These are phyloP conservation scores for Phaeolepiota aurea DNA, from an alignment of 768 basidiomycete genomes.

Conservation along the genomic window DNA sequence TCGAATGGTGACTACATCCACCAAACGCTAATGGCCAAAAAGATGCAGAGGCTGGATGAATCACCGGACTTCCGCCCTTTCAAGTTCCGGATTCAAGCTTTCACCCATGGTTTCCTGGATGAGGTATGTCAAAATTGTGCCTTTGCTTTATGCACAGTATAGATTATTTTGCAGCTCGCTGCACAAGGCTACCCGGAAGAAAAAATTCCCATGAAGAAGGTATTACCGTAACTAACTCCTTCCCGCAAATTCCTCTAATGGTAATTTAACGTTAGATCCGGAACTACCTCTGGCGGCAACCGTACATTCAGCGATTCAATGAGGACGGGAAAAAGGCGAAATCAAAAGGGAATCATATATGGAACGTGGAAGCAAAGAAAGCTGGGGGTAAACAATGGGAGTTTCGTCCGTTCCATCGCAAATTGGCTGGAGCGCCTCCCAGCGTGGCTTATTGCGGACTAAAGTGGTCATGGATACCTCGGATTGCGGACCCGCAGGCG, in stretches of 20 bases:
- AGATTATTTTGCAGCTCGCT: slow-evolving; percentile 52
- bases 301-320: slow-evolving; percentile 93
- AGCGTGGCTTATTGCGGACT: slow-evolving; percentile 75
- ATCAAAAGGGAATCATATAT: slow-evolving; percentile 98
- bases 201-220: slow-evolving; percentile 95
- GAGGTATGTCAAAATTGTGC: too few species aligned
- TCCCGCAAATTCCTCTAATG: too few species aligned
- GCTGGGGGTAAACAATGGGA: slow-evolving; percentile 67
- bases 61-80: slow-evolving; percentile 96
- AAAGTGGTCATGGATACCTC: slow-evolving; percentile 85
- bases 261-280: slow-evolving; percentile 51
- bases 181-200: slow-evolving; percentile 86
- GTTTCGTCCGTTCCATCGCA: slow-evolving; percentile 83
- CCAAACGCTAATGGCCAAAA: slow-evolving; percentile 97
- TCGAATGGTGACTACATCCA: slow-evolving; percentile 95
- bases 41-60: slow-evolving; percentile 96
- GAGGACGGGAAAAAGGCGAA: slow-evolving; percentile 99
- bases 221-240: too few species aligned
- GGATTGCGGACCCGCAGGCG: slow-evolving; percentile 95
- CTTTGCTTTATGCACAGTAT: slow-evolving; percentile 7
- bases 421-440: slow-evolving; percentile 79
- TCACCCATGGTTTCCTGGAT: slow-evolving; percentile 92
- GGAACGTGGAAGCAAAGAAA: slow-evolving; percentile 97
- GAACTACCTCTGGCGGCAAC: slow-evolving; percentile 93
- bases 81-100: slow-evolving; percentile 98